Conservation (phyloP, 257 asterid genomes). For the Pogostemon cablin region DNA sequence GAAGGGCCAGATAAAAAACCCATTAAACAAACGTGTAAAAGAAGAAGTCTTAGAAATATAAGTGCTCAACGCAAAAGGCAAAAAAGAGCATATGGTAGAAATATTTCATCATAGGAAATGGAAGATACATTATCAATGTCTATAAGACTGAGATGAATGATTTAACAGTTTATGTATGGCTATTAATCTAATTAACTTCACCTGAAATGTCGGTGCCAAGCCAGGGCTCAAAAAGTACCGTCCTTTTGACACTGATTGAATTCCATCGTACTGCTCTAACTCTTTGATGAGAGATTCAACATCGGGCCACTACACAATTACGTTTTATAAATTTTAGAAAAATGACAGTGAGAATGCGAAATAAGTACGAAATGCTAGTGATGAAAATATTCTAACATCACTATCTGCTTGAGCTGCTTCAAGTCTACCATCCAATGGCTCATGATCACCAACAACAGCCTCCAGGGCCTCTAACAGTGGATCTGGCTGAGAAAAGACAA, state of each 20-base stretch:
- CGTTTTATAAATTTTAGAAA: not conserved
- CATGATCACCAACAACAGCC: conserved; percentile 81
- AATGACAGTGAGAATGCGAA: not conserved
- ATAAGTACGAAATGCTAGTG: conserved; percentile 20
- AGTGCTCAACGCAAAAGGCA: too few species aligned
- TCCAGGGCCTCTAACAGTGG: conserved; percentile 81
- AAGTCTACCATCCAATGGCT: conserved; percentile 59
- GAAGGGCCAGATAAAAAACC: too few species aligned
- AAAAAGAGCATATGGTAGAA: too few species aligned
- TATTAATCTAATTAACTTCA: conserved; percentile 32
- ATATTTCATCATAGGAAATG: too few species aligned
- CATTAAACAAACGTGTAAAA: too few species aligned
- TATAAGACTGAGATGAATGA: not conserved
- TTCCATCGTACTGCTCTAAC: conserved; percentile 63
- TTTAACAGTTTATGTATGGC: not conserved
- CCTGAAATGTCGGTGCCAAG: conserved; percentile 98
- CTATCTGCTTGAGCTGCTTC: conserved; percentile 68
- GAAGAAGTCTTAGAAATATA: too few species aligned
- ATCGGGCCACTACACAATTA: conserved; percentile 70
- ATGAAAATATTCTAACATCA: conserved; percentile 45
- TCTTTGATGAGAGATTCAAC: conserved; percentile 85
- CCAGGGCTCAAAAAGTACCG: conserved; percentile 91
- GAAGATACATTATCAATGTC: not conserved
- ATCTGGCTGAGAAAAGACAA: conserved; percentile 66
- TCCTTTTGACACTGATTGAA: conserved; percentile 83